Conservation (phyloP, 2,329 filamentous ascomycete species). For the Metarhizium robertsii region DNA sequence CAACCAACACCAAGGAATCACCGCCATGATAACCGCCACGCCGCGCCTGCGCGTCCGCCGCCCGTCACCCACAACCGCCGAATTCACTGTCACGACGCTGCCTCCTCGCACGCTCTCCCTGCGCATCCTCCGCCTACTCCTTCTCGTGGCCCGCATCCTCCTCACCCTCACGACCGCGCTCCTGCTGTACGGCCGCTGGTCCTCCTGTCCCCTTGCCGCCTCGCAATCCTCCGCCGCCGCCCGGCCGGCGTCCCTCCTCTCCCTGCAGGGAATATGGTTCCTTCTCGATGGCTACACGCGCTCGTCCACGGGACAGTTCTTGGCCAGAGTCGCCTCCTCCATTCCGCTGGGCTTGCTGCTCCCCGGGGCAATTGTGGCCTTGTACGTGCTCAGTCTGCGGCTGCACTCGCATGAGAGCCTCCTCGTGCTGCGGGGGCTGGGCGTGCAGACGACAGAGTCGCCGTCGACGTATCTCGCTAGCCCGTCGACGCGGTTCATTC, state of each 20-base stretch:
- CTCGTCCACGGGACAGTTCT: slow-evolving; percentile 23
- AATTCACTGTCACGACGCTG: slow-evolving; percentile 83
- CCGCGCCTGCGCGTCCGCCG: slow-evolving; percentile 54
- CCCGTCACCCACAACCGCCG: slow-evolving; percentile 80
- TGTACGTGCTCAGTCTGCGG: slow-evolving; percentile 36
- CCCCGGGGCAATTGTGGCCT: slow-evolving; percentile 22
- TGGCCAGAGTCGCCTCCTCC: slow-evolving; percentile 20
- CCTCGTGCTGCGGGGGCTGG: slow-evolving; percentile 78
- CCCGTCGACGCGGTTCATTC: slow-evolving; percentile 56
- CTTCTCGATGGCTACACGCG: slow-evolving; percentile 16
- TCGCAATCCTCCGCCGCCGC: slow-evolving; percentile 8
- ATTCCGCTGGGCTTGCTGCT: slow-evolving; percentile 31
- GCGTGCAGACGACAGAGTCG: slow-evolving; percentile 76
- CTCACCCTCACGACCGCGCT: slow-evolving; percentile 34
- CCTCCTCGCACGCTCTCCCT: slow-evolving; percentile 42
- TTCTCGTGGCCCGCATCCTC: slow-evolving; percentile 34
- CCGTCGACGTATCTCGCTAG: slow-evolving; percentile 47
- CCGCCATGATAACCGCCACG: slow-evolving; percentile 45
- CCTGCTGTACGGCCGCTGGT: slow-evolving; percentile 40
- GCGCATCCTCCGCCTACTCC: slow-evolving; percentile 33
- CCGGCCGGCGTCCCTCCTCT: slow-evolving; percentile 10
- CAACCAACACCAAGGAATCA: not conserved
- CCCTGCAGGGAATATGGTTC: slow-evolving; percentile 16
- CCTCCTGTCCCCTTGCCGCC: slow-evolving; percentile 20
- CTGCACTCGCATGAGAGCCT: slow-evolving; percentile 66